Conservation (phyloP, 495 filamentous ascomycete species). For the Trypethelium eluteriae region DNA sequence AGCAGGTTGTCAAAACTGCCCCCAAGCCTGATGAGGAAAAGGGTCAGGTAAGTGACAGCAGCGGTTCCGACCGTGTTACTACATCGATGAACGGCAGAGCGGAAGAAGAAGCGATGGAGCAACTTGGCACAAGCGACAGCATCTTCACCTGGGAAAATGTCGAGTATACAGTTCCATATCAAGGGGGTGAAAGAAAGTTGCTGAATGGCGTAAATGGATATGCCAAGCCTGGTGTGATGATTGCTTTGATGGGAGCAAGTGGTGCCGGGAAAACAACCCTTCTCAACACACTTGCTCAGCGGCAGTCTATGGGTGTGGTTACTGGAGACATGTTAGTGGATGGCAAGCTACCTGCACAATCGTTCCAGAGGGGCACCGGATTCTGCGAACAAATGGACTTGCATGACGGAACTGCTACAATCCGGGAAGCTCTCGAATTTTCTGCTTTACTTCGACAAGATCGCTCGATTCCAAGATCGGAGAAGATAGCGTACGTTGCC, state of each 20-base stretch:
- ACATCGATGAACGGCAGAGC: slow-evolving; percentile 29
- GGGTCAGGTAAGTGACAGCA: slow-evolving; percentile 21
- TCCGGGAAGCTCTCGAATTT: slow-evolving; percentile 61
- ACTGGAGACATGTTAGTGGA: slow-evolving; percentile 53
- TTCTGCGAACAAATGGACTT: slow-evolving; percentile 86
- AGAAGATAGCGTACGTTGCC: slow-evolving; percentile 40
- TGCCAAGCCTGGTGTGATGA: slow-evolving; percentile 72
- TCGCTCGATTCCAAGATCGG: slow-evolving; percentile 37
- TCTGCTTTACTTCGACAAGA: slow-evolving; percentile 59
- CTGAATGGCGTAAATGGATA: slow-evolving; percentile 67
- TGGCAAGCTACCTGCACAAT: slow-evolving; percentile 55
- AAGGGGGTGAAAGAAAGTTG: slow-evolving; percentile 60
- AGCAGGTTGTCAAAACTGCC: slow-evolving; percentile 40
- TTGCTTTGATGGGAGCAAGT: slow-evolving; percentile 75
- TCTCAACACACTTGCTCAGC: slow-evolving; percentile 67
- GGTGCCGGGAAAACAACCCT: slow-evolving; percentile 79
- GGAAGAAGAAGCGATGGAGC: slow-evolving; percentile 42
- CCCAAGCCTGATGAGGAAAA: slow-evolving; percentile 45
- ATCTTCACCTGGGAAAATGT: slow-evolving; percentile 72
- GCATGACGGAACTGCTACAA: slow-evolving; percentile 60
- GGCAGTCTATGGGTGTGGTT: slow-evolving; percentile 60
- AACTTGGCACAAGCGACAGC: slow-evolving; percentile 53
- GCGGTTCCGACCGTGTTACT: slow-evolving; percentile 15
- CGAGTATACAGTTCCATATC: slow-evolving; percentile 64
- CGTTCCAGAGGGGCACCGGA: slow-evolving; percentile 75